Evolutionary conservation across 2,329 filamentous ascomycete genomes (phyloP).

Genomic region (Apiospora malaysiana): DNA sequence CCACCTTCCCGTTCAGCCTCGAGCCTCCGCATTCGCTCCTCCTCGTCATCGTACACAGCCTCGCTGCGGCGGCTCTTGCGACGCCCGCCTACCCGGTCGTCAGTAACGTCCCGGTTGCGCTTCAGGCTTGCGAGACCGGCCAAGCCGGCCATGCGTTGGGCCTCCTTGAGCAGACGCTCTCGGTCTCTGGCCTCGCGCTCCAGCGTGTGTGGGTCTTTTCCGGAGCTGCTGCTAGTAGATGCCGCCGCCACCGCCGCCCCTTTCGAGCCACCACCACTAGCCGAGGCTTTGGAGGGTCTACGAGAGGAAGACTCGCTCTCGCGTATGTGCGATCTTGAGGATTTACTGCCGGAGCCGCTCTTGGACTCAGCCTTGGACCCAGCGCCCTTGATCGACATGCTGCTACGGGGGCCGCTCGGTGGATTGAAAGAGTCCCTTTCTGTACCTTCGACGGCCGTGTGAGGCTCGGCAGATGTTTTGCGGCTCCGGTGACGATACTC

Average conservation of each 20-base stretch:
- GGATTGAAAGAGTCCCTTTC: conserved; percentile 48
- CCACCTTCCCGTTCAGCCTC: conserved; percentile 65
- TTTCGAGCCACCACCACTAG: conserved; percentile 23
- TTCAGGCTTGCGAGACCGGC: conserved; percentile 54
- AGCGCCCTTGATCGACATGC: conserved; percentile 37
- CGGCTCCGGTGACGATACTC: conserved; percentile 40
- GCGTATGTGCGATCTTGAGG: conserved; percentile 34
- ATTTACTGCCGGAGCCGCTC: conserved; percentile 34
- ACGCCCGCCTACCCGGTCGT: conserved; percentile 51
- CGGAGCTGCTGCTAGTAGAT: background rate
- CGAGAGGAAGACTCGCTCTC: conserved; percentile 41
- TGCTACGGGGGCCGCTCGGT: conserved; percentile 46
- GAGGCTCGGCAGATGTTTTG: conserved; percentile 41
- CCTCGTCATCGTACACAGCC: conserved; percentile 52
- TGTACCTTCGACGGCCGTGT: conserved; percentile 40
- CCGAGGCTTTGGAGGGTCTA: conserved; percentile 44
- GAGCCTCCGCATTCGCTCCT: conserved; percentile 59
- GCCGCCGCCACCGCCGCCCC: background rate
- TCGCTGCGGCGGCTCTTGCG: conserved; percentile 57
- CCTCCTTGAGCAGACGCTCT: conserved; percentile 71
- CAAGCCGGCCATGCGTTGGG: conserved; percentile 66
- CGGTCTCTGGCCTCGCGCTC: conserved; percentile 72
- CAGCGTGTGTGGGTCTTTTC: conserved; percentile 68
- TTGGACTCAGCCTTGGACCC: conserved; percentile 46
- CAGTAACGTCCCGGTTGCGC: conserved; percentile 49